Conservation (phyloP, 2,329 filamentous ascomycete species). For the Pseudophaeomoniella oleicola region DNA sequence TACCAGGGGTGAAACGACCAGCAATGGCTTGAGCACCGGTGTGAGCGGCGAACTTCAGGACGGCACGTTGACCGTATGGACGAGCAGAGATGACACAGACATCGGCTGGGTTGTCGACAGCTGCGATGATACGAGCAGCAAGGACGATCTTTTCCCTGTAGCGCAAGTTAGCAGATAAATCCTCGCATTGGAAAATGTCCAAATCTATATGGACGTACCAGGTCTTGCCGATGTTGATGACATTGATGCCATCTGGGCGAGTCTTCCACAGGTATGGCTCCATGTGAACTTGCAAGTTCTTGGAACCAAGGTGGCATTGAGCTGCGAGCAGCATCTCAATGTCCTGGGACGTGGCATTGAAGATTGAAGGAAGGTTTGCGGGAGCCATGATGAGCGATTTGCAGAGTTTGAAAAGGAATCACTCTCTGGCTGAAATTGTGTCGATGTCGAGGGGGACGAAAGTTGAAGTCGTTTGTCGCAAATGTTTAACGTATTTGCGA, state of each 20-base stretch:
- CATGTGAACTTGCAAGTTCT: slow-evolving; percentile 99
- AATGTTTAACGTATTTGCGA: too few relatives aligned
- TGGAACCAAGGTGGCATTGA: slow-evolving; percentile 90
- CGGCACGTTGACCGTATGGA: slow-evolving; percentile 98
- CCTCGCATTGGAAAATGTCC: slow-evolving; percentile 2
- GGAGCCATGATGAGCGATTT: slow-evolving; percentile 73
- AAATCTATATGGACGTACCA: slow-evolving; percentile 50
- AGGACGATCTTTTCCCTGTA: slow-evolving; percentile 98
- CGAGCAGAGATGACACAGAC: slow-evolving; percentile 98
- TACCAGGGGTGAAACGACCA: slow-evolving; percentile 99
- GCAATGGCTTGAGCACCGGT: slow-evolving; percentile 96
- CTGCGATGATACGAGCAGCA: slow-evolving; percentile 94
- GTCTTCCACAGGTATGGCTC: slow-evolving; percentile 99
- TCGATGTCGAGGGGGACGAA: slow-evolving; percentile 17
- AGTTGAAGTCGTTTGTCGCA: slow-evolving; percentile 3
- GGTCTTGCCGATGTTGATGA: slow-evolving; percentile 99
- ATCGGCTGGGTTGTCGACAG: slow-evolving; percentile 98
- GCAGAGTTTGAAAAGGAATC: slow-evolving; percentile 27
- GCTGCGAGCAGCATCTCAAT: slow-evolving; percentile 99
- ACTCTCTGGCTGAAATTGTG: slow-evolving; percentile 30
- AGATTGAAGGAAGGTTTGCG: slow-evolving; percentile 80
- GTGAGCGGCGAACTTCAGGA: slow-evolving; percentile 99
- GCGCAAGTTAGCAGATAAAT: slow-evolving; percentile 6
- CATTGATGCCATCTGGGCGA: slow-evolving; percentile 93
- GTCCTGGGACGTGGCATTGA: slow-evolving; percentile 96